phyloP scores from a whole-genome alignment of 805 yeast genomes.

The Metschnikowia hibisci region DNA sequence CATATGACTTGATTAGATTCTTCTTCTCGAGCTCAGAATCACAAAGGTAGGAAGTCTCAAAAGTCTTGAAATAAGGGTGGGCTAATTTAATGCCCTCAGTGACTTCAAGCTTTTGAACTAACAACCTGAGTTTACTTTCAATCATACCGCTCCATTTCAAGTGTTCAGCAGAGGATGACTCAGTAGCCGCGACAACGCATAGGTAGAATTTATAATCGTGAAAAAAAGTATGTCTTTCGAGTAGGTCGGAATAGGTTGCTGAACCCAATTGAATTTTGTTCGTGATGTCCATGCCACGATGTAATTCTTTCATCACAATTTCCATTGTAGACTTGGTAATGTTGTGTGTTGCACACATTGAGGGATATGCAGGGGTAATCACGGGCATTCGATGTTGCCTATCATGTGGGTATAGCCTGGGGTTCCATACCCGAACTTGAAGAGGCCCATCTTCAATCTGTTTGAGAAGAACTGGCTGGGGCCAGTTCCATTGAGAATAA shows the following conservation, averaged over 20 bases:
- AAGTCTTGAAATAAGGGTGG: constrained; percentile 84
- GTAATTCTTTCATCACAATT: constrained; percentile 73
- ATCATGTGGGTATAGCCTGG: constrained; percentile 83
- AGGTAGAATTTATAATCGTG: constrained; percentile 80
- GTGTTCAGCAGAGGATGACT: constrained; percentile 74
- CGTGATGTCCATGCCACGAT: constrained; percentile 70
- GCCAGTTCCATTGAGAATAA: constrained; percentile 93
- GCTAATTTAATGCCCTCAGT: constrained; percentile 74
- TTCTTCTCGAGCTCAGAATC: constrained; percentile 46
- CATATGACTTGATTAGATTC: constrained; percentile 58
- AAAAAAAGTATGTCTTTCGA: constrained; percentile 79
- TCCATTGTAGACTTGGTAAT: constrained; percentile 84
- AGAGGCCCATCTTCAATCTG: constrained; percentile 96
- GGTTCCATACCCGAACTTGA: constrained; percentile 97
- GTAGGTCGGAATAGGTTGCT: constrained; percentile 69
- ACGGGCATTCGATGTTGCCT: constrained; percentile 94
- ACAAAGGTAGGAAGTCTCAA: constrained; percentile 45
- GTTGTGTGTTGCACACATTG: constrained; percentile 99
- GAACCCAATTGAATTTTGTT: constrained; percentile 62
- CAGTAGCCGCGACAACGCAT: constrained; percentile 74
- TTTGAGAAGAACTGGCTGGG: constrained; percentile 91
- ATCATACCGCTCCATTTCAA: constrained; percentile 90
- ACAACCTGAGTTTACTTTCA: constrained; percentile 76
- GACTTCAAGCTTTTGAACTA: constrained; percentile 81
- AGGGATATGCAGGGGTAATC: constrained; percentile 96